Percentiles rank a stretch among this genome's conserved stretches.
Conservation (phyloP, 441 rosid genomes). For the Populus hybrid region DNA sequence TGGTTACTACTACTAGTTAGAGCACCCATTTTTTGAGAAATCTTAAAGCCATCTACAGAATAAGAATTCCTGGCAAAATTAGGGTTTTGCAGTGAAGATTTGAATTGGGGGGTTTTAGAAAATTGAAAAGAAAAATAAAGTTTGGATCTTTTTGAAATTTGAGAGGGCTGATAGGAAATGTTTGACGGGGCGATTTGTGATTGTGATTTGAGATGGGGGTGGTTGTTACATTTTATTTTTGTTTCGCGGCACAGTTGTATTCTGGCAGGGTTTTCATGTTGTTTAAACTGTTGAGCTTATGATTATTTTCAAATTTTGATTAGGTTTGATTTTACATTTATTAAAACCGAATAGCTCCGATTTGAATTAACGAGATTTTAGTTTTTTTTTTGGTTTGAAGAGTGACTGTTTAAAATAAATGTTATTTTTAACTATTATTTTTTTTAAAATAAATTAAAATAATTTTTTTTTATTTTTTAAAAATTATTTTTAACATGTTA, state of each 20-base stretch:
- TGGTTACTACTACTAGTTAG: constrained; percentile 41
- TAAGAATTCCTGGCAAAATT: constrained; percentile 5
- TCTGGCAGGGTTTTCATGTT: background rate
- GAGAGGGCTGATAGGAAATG: background rate
- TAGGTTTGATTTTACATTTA: too few relatives aligned
- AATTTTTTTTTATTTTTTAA: too few relatives aligned
- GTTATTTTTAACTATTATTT: too few relatives aligned
- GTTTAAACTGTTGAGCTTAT: too few relatives aligned
- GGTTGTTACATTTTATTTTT: background rate
- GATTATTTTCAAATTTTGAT: too few relatives aligned
- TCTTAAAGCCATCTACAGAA: constrained; percentile 25
- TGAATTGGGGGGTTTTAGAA: background rate
- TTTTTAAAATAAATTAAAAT: too few relatives aligned
- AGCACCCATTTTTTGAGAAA: constrained; percentile 54
- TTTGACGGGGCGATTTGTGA: background rate
- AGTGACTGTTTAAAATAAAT: too few relatives aligned
- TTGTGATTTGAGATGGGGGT: background rate
- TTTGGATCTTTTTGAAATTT: background rate
- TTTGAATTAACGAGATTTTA: too few relatives aligned
- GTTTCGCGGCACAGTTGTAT: background rate
- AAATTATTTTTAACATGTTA: too few relatives aligned
- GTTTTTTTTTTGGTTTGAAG: too few relatives aligned
- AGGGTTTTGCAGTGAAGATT: background rate
- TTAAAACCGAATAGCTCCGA: too few relatives aligned
- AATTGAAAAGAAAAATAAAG: background rate